A percentile compares a stretch with the other conserved stretches of the same genome.
Evolutionary conservation across 495 filamentous ascomycete species (phyloP).

Genomic region (Annulohypoxylon nitens): DNA sequence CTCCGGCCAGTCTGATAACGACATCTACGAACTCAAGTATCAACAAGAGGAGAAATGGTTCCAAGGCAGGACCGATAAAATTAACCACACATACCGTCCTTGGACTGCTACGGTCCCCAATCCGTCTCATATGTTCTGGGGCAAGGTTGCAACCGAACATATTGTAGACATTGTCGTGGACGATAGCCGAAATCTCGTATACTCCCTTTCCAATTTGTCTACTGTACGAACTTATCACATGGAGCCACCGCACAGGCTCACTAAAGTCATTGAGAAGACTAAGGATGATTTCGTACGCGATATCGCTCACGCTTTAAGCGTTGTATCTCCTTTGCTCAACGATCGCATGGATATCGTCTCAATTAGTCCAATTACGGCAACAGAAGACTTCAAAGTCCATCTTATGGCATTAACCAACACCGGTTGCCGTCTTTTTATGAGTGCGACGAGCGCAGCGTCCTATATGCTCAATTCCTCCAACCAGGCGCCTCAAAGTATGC

Average conservation of each 20-base stretch:
- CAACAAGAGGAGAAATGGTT: constrained; percentile 99
- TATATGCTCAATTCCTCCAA: constrained; percentile 71
- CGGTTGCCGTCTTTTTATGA: constrained; percentile 91
- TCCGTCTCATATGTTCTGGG: constrained; percentile 51
- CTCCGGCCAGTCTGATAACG: constrained; percentile 79
- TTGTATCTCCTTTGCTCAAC: constrained; percentile 73
- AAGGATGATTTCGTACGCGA: constrained; percentile 66
- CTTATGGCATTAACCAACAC: constrained; percentile 91
- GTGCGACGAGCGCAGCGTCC: constrained; percentile 83
- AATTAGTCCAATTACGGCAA: constrained; percentile 83
- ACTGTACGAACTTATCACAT: constrained; percentile 90
- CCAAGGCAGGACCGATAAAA: constrained; percentile 78
- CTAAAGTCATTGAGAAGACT: constrained; percentile 68
- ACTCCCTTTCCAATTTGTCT: constrained; percentile 87
- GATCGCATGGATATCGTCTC: constrained; percentile 78
- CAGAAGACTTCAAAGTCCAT: constrained; percentile 85
- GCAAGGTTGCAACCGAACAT: constrained; percentile 62
- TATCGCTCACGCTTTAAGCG: constrained; percentile 82
- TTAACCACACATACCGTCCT: constrained; percentile 87
- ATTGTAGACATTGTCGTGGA: constrained; percentile 85
- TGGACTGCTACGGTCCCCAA: constrained; percentile 77
- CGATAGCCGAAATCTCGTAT: constrained; percentile 87
- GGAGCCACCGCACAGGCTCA: constrained; percentile 64
- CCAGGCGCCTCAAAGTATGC: constrained; percentile 91
- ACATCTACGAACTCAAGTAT: constrained; percentile 94